Evolutionary conservation across 495 filamentous ascomycete species (phyloP), one percentile per base, ranked within the genome.

Genomic region (Penicillium turbatum): DNA sequence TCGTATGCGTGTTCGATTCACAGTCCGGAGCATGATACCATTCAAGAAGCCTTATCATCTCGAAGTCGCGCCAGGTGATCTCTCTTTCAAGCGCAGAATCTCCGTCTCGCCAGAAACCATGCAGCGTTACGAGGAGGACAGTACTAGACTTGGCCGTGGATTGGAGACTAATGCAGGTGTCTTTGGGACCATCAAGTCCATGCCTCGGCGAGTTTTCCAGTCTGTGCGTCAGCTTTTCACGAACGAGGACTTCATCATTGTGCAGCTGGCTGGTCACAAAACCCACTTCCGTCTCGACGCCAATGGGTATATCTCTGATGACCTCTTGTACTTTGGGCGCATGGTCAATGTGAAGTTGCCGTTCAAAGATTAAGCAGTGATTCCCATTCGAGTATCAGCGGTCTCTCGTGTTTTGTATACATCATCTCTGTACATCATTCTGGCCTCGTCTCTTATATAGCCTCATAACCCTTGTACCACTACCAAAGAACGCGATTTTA

Each of bases 141-240:
- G 40, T 30, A 47, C n/a, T 44, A 58, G 43, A 40, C 31, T 59
- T 27, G 63, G 63, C n/a, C 35, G 53, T 16, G 36, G 4, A 37
- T 56, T 11, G 45, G 55, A 26, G 16, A 59, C 27, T 21, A 63
- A 34, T 50, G 60, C 13, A 69, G 59, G 7, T 17, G 58, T 78
- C 39, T 64, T 73, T 12, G 68, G 69, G 58, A 60, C 57, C 24
- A 24, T 71, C 26, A 74, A 65, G 31, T 65, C 61, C 32, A 51
- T 58, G 12, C 31, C 75, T 2, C 75, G 68, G 59, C 67, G 61
- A 38, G 16, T 69, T 8, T 75, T 78, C 37, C 61, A 61, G 31
- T 69, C 67, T 21, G 51, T 79, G 26, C 71, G 69, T 7, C 72
- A 73, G 32, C 45, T 77, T 9, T 76, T 78, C 52, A 78, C 69